Base-by-base conservation (phyloP, 495 filamentous ascomycete species). In the Penicillium herquei region DNA sequence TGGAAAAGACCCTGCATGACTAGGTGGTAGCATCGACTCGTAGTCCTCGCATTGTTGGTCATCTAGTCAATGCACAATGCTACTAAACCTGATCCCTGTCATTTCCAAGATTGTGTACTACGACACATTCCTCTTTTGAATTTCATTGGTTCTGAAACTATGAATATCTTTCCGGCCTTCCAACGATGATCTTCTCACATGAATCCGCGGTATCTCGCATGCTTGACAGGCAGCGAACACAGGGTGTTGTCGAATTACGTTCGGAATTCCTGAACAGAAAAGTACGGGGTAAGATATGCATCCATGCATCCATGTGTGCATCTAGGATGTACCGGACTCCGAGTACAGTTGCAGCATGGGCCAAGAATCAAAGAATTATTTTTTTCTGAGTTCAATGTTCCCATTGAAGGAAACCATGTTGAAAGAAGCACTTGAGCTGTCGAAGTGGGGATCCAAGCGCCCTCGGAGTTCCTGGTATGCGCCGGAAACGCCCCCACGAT, bases 171-270 rank as follows among this genome's bases (percentile, higher is more conserved):
- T 14, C 40, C 44, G 17, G n/a, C 16, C 26, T 31, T 39, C 30
- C 41, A 37, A n/a, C n/a, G n/a, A n/a, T 26, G 21, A 54, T 21
- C 37, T 30, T 63, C 60, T 61, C 63, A 66, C 61, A 61, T 64
- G 61, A 66, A 60, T 35, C 58, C 58, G 61, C 62, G 58, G 56
- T 60, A 59, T 59, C 60, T 63, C 42, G 61, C 63, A 64, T 65
- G 56, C 58, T 62, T 62, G 62, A 62, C 61, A 64, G 61, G 52
- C 42, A 9, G 7, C 21, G 21, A 26, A 26, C 21, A 26, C 21
- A 26, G 21, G 21, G 21, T 26, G 1, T 26, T 26, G 21, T 26
- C 21, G 21, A 26, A 26, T 26, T 26, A 26, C 21, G 4, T 26
- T 26, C 21, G 21, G 21, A 26, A 26, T 26, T 26, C 21, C 21